phyloP scores from a whole-genome alignment of 1,139 yeast genomes.

The Petasospora rhodanensis region DNA sequence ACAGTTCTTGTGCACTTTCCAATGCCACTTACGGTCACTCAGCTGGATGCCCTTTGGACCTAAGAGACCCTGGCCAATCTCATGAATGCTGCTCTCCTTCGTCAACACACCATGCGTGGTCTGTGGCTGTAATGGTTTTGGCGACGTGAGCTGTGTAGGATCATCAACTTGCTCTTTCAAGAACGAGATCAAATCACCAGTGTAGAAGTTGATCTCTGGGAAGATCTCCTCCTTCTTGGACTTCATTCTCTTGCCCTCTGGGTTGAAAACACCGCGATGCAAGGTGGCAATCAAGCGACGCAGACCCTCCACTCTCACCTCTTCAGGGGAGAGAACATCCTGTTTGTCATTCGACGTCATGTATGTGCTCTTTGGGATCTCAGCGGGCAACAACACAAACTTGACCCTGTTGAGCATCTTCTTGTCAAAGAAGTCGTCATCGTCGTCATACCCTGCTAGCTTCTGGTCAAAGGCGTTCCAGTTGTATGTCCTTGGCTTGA shows the following conservation, averaged over 20 bases:
- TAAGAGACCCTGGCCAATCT: conserved; percentile 65
- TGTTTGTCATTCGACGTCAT: conserved; percentile 38
- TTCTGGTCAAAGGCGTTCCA: conserved; percentile 93
- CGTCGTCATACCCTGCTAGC: conserved; percentile 85
- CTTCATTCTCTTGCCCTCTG: conserved; percentile 35
- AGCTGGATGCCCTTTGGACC: conserved; percentile 54
- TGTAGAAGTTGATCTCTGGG: conserved; percentile 81
- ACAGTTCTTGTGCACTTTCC: conserved; percentile 71
- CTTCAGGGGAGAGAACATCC: conserved; percentile 73
- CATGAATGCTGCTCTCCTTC: conserved; percentile 38
- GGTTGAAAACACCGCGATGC: conserved; percentile 51
- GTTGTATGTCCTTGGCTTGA: conserved; percentile 53
- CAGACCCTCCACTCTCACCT: conserved; percentile 81
- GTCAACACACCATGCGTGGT: conserved; percentile 32
- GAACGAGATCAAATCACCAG: conserved; percentile 75
- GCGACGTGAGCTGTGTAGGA: too few species aligned
- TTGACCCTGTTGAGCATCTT: conserved; percentile 58
- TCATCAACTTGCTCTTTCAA: conserved; percentile 41
- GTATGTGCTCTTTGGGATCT: conserved; percentile 49
- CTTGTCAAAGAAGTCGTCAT: conserved; percentile 52
- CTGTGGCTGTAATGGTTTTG: conserved; percentile 26
- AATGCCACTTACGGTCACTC: conserved; percentile 88
- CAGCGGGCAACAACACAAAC: conserved; percentile 78
- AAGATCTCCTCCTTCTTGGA: conserved; percentile 44
- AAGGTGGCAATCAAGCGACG: conserved; percentile 64